Percentiles rank a stretch among this genome's conserved stretches.
Evolutionary conservation across 2,329 filamentous ascomycete species (phyloP).

Genomic region (Neonectria faginata): DNA sequence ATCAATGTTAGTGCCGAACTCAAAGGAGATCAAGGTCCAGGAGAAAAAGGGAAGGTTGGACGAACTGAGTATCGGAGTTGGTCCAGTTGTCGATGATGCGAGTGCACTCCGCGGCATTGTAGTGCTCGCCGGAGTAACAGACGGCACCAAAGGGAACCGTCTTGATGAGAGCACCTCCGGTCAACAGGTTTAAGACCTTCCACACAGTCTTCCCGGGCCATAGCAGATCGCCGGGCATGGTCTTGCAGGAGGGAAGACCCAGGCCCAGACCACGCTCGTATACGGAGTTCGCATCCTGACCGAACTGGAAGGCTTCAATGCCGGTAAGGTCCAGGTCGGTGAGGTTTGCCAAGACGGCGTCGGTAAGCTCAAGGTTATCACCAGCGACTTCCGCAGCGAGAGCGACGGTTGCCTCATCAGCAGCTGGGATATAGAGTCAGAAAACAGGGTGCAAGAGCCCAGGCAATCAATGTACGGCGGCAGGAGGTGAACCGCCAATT

Average conservation of each 20-base stretch:
- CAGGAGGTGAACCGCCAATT: background rate
- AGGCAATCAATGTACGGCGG: background rate
- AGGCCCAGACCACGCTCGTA: conserved; percentile 31
- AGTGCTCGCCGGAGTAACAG: conserved; percentile 46
- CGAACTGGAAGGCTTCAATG: conserved; percentile 50
- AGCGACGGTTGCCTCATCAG: conserved; percentile 36
- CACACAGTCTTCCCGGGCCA: conserved; percentile 47
- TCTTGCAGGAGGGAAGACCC: conserved; percentile 44
- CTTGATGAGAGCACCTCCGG: conserved; percentile 48
- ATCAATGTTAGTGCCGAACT: background rate
- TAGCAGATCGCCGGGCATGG: conserved; percentile 46
- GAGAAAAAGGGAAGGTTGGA: background rate
- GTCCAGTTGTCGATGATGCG: conserved; percentile 45
- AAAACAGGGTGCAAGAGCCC: background rate
- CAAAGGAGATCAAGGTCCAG: background rate
- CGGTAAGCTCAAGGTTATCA: conserved; percentile 47
- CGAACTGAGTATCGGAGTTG: conserved; percentile 37
- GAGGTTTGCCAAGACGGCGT: conserved; percentile 47
- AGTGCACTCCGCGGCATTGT: conserved; percentile 45
- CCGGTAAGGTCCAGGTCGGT: conserved; percentile 43
- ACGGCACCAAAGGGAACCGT: conserved; percentile 48
- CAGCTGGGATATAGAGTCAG: conserved; percentile 31
- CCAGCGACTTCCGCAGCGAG: conserved; percentile 35
- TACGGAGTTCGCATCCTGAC: conserved; percentile 30
- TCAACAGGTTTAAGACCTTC: conserved; percentile 50